Evolutionary conservation across 306 rosid genomes (phyloP).

Genomic region (Rubus parviflorus): DNA sequence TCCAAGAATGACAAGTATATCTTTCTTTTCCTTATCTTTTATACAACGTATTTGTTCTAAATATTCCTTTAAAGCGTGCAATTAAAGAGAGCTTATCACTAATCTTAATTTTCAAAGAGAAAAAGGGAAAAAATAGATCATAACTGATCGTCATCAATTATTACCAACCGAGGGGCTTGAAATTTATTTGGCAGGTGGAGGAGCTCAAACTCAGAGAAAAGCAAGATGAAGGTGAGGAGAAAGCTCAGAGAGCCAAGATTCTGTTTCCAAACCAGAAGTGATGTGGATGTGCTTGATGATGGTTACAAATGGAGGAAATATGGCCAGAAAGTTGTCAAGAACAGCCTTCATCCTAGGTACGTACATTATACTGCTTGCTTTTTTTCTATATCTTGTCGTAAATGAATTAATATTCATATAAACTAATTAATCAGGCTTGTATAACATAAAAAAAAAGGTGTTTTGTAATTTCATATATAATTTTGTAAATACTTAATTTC

Average conservation of each 20-base stretch:
- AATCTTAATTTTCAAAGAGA: neutral
- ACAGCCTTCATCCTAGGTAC: constrained; percentile 98
- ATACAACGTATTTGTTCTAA: neutral
- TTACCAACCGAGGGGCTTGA: neutral
- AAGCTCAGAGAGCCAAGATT: constrained; percentile 96
- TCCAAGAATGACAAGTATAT: neutral
- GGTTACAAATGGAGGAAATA: constrained; percentile 99
- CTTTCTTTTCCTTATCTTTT: neutral
- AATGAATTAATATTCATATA: too few species aligned
- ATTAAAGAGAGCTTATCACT: neutral
- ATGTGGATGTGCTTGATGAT: constrained; percentile 99
- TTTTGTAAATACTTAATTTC: neutral
- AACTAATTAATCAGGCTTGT: too few species aligned
- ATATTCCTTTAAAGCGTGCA: neutral
- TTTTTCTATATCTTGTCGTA: neutral
- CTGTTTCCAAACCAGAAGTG: constrained; percentile 98
- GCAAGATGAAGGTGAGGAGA: constrained; percentile 90
- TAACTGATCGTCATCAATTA: neutral
- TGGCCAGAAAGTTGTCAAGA: constrained; percentile 96
- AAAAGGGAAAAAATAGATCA: too few species aligned
- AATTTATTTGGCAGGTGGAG: constrained; percentile 68
- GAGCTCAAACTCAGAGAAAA: constrained; percentile 69
- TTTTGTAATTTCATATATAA: too few species aligned
- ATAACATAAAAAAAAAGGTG: neutral
- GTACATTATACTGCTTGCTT: neutral